Evolutionary conservation across 805 yeast species (phyloP), one percentile per base, ranked within the genome.

Genomic region (Candida broadrunensis): DNA sequence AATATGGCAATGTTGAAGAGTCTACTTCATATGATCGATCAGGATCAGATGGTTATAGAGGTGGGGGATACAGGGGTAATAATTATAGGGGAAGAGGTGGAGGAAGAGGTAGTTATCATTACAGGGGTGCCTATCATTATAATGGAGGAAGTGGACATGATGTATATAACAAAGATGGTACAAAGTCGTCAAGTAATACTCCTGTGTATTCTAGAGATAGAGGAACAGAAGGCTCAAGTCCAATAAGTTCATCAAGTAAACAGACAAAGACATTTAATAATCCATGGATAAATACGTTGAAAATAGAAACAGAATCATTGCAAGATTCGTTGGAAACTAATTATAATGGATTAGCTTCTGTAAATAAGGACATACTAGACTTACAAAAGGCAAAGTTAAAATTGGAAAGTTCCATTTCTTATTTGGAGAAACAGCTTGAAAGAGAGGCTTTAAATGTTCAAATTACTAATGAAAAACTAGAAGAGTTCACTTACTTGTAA

Each of bases 391-490:
- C 53, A 20, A 49, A 54, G 27, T 40, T 50, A 14, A 52, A 48
- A 46, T 50, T 65, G 31, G 51, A 50, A 29, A 40, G 39, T 18
- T 39, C 49, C 2, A 43, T 58, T 13, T 43, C 38, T 12, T 40
- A 40, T 6, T 39, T 62, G 25, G 57, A 56, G 34, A 41, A 47
- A 9, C 63, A 61, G 38, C 56, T 61, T 1, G 45, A 33, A 25
- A 48, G 63, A 36, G 74, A 70, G 39, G 64, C 53, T 15, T 46
- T 67, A 29, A 60, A 63, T 43, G 70, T 60, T 6, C 60, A 60
- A 38, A 38, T 67, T n/a, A 58, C 70, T 24, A 72, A 60, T 33
- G 81, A 77, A 45, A 75, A 74, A 48, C 58, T 77, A 33, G 81
- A 75, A 46, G 75, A 75, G 43, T 64, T 77, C 56, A 60, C 74